Evolutionary conservation across 169 alveolate species (phyloP), one percentile per base, ranked within the genome.

Genomic region (Plasmodium fragile): DNA sequence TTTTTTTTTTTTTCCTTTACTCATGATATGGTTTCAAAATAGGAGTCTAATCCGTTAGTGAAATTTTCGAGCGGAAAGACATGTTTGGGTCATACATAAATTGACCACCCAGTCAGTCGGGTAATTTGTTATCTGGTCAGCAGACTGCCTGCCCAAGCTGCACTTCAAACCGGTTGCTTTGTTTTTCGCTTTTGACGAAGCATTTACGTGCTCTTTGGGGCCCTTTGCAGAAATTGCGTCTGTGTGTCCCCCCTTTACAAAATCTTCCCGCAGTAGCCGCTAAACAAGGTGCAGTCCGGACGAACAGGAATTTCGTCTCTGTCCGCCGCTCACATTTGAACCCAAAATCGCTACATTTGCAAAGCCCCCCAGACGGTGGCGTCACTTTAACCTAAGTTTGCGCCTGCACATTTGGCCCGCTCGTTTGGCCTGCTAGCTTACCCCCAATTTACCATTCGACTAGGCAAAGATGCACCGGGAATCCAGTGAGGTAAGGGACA

Each of bases 381-480:
- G 55, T 11, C 55, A 45, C 55, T 45, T 45, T 45, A 11, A 18
- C 3, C 18, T 45, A 45, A 45, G 18, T 45, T 45, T 45, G 55
- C 55, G 1, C 5, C 18, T 4, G 55, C 55, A 11, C 16, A 3
- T 59, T 59, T 59, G 34, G 0, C 72, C 22, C 30, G 22, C 72
- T n/a, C 72, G 6, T 55, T 16, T 55, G 72, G n/a, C n/a, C n/a
- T n/a, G n/a, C n/a, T n/a, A n/a, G n/a, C n/a, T n/a, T n/a, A n/a
- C 34, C 28, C 73, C 73, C 13, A 16, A 65, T 28, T 65, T 5
- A 65, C 39, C 11, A 65, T n/a, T 8, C 8, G 41, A 28, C 30
- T 65, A 65, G 75, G 75, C 75, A 65, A 65, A 65, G 75, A 65
- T 65, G 75, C 32, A 65, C n/a, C 39, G 18, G 36, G 75, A 65